phyloP scores from a whole-genome alignment of 31 red algal species.

The Asparagopsis taxiformis region DNA sequence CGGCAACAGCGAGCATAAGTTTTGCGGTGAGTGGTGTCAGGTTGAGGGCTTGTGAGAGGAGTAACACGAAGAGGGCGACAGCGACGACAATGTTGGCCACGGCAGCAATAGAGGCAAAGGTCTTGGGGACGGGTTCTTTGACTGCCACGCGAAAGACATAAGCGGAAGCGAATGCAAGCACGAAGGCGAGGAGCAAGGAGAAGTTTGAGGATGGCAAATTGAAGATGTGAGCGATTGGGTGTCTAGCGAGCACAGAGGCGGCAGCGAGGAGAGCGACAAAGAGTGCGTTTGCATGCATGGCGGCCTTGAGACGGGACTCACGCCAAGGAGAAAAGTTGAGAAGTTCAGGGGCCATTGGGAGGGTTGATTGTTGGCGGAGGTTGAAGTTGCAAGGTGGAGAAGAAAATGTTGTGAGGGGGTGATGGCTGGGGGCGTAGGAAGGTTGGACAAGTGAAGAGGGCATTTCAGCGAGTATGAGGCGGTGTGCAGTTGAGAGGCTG shows the following conservation, averaged over 20 bases:
- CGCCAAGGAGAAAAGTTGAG: neutral
- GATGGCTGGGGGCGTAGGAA: too few species aligned
- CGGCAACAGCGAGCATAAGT: conserved; percentile 9
- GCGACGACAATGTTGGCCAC: conserved; percentile 16
- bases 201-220: conserved; percentile 12
- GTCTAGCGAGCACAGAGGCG: conserved; percentile 4
- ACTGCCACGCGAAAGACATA: conserved; percentile 34
- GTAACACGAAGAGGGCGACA: conserved; percentile 6
- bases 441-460: too few species aligned
- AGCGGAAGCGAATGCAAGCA: conserved; percentile 26
- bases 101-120: conserved; percentile 10
- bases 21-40: neutral
- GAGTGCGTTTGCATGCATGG: conserved; percentile 53
- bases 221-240: conserved; percentile 6
- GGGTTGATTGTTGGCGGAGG: neutral
- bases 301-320: conserved; percentile 15
- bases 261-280: conserved; percentile 29
- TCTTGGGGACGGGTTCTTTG: conserved; percentile 14
- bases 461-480: too few species aligned
- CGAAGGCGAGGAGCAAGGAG: conserved; percentile 16
- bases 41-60: neutral
- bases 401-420: neutral
- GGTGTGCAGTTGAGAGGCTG: too few species aligned
- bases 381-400: neutral
- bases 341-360: conserved; percentile 12